These are phyloP conservation scores for Anacardium occidentale DNA, from an alignment of 345 rosid species.

Conservation along the genomic window DNA sequence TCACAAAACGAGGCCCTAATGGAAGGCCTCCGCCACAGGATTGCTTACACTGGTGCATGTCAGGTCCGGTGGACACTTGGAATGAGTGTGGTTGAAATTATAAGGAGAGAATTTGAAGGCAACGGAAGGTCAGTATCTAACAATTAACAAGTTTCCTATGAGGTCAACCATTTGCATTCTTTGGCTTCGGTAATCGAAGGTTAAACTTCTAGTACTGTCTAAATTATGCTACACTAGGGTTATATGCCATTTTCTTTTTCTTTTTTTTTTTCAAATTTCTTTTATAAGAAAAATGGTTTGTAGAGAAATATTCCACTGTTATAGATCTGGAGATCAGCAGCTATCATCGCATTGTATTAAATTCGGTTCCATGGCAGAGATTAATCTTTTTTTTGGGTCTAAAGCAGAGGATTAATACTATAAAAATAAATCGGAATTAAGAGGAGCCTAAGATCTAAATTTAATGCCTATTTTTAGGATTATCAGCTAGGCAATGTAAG, in stretches of 20 bases:
- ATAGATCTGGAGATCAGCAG: not conserved
- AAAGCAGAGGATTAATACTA: too few species aligned
- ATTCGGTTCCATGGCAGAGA: too few species aligned
- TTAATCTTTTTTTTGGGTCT: too few species aligned
- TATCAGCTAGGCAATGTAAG: too few species aligned
- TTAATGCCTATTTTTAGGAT: too few species aligned
- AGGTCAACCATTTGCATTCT: not conserved
- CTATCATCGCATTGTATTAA: too few species aligned
- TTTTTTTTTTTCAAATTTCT: not conserved
- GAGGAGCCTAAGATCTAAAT: too few species aligned
- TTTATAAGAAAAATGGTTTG: not conserved
- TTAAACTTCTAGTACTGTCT: not conserved
- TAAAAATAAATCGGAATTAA: too few species aligned
- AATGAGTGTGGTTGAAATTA: constrained; percentile 81
- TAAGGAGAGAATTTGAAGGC: constrained; percentile 65
- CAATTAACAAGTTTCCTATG: constrained; percentile 1
- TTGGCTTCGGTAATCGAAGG: constrained; percentile 8
- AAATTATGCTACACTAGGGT: constrained; percentile 7
- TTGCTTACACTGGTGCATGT: constrained; percentile 99
- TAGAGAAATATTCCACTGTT: constrained; percentile 8
- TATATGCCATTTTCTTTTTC: constrained; percentile 9
- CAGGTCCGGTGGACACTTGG: constrained; percentile 96
- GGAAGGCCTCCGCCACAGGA: constrained; percentile 95
- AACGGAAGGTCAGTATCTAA: constrained; percentile 18
- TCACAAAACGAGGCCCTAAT: constrained; percentile 70